phyloP scores from a whole-genome alignment of 140 eudicot species.

The Eryngium alpinum region DNA sequence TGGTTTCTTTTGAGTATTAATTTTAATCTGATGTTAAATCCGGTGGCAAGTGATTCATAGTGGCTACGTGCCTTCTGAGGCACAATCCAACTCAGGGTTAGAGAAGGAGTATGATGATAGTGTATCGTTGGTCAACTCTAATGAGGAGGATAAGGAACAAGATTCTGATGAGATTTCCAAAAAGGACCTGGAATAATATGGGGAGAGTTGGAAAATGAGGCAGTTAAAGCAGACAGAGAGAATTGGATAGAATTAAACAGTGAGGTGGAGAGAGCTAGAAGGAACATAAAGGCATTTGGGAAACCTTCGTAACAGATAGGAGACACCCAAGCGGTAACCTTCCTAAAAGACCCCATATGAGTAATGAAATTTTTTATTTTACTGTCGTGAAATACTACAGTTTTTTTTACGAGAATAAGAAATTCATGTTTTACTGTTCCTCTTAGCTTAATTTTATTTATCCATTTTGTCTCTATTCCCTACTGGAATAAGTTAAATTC shows the following conservation, averaged over 20 bases:
- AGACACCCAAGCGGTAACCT: slow-evolving; percentile 16
- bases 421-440: too few relatives aligned
- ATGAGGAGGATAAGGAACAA: slow-evolving; percentile 11
- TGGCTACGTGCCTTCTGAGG: slow-evolving; percentile 21
- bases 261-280: slow-evolving; percentile 17
- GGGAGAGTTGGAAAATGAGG: slow-evolving; percentile 17
- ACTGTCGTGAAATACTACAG: too few relatives aligned
- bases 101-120: slow-evolving; percentile 13
- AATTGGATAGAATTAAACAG: slow-evolving; percentile 14
- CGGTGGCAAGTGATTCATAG: slow-evolving; percentile 76
- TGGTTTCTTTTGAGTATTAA: too few relatives aligned
- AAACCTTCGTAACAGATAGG: slow-evolving; percentile 15
- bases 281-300: slow-evolving; percentile 16
- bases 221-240: slow-evolving; percentile 11
- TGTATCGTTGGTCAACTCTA: slow-evolving; percentile 1
- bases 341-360: slow-evolving; percentile 15
- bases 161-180: slow-evolving; percentile 10
- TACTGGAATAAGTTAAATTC: too few relatives aligned
- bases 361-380: too few relatives aligned
- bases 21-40: too few relatives aligned
- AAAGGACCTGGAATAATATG: slow-evolving; percentile 13
- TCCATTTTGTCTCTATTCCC: too few relatives aligned
- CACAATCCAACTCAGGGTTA: slow-evolving; percentile 1
- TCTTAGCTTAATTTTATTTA: too few relatives aligned
- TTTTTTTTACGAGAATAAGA: too few relatives aligned